Evolutionary conservation across 2,329 filamentous ascomycete genomes (phyloP).

Genomic region (Fusarium papillatum): DNA sequence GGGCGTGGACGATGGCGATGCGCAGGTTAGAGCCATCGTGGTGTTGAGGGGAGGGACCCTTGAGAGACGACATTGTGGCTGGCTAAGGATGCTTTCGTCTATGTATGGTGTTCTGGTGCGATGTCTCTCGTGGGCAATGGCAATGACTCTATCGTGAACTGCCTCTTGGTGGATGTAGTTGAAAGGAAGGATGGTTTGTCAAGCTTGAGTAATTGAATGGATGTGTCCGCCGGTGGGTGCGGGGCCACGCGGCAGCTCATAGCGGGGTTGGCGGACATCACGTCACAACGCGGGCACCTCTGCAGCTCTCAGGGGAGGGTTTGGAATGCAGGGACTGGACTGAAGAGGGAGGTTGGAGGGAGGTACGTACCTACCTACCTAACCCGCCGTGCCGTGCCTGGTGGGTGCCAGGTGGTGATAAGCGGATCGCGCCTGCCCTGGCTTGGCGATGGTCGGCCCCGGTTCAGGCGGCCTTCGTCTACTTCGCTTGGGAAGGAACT

Average conservation of each 20-base stretch:
- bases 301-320: conserved; percentile 6
- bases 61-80: conserved; percentile 56
- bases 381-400: not conserved
- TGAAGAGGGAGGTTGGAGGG: conserved; percentile 2
- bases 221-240: conserved; percentile 25
- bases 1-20: conserved; percentile 94
- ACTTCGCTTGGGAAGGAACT: conserved; percentile 19
- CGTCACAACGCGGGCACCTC: conserved; percentile 32
- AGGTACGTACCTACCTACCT: conserved; percentile 31
- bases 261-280: conserved; percentile 42
- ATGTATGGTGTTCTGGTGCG: not conserved
- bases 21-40: conserved; percentile 82
- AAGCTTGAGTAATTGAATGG: conserved; percentile 23
- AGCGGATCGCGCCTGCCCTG: conserved; percentile 23
- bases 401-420: not conserved
- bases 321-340: conserved; percentile 40
- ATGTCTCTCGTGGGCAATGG: not conserved
- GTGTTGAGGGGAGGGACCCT: conserved; percentile 69
- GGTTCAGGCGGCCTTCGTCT: not conserved
- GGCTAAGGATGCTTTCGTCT: not conserved
- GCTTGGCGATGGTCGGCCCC: conserved; percentile 15
- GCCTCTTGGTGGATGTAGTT: conserved; percentile 3
- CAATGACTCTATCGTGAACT: conserved; percentile 17
- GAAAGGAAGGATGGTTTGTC: conserved; percentile 14
- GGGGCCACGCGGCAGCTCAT: conserved; percentile 34